These are phyloP conservation scores for Colletotrichum sp. DNA, from an alignment of 2,329 filamentous ascomycete species.

Conservation along the genomic window DNA sequence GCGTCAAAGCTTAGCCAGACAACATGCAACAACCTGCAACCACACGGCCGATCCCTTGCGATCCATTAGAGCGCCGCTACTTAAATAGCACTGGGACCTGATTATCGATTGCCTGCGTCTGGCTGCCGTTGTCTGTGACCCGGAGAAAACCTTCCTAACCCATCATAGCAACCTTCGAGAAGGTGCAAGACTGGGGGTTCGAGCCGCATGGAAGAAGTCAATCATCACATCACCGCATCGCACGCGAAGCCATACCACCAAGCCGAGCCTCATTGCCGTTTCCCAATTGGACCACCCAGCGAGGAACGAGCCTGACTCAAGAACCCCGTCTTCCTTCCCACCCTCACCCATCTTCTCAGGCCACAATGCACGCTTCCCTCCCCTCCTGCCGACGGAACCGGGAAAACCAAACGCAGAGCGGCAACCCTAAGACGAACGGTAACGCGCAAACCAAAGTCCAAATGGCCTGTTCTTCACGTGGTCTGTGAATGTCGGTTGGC, in stretches of 20 bases:
- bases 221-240: background rate
- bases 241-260: background rate
- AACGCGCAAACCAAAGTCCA: background rate
- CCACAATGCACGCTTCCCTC: background rate
- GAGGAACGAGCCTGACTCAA: background rate
- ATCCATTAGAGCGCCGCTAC: background rate
- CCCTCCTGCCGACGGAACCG: background rate
- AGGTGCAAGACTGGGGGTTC: background rate
- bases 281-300: background rate
- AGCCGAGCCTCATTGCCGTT: background rate
- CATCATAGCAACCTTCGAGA: background rate
- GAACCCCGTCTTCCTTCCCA: background rate
- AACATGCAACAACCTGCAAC: background rate
- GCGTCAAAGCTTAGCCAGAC: background rate
- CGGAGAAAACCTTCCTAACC: background rate
- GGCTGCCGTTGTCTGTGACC: background rate
- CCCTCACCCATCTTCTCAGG: background rate
- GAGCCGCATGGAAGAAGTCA: background rate
- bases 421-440: background rate
- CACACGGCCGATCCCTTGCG: background rate
- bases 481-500: background rate
- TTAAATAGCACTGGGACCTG: background rate
- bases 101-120: background rate
- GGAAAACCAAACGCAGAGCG: background rate
- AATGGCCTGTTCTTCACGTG: slow-evolving; percentile 1